phyloP scores from a whole-genome alignment of 208 protist genomes.

The Phytomonas sp. region DNA sequence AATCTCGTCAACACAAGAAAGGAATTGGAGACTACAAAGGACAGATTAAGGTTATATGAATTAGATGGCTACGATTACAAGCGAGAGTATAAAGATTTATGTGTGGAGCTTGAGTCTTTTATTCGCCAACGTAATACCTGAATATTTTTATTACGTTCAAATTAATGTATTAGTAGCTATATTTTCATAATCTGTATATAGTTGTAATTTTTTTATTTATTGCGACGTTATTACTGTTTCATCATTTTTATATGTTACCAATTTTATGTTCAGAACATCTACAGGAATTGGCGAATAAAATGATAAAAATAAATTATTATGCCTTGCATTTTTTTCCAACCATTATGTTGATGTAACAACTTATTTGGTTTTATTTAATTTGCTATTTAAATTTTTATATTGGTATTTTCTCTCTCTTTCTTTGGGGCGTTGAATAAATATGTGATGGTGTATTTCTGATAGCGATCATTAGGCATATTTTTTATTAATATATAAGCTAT shows the following conservation, averaged over 20 bases:
- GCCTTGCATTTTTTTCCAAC: slow-evolving; percentile 2
- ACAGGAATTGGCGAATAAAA: background rate
- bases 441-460: slow-evolving; percentile 12
- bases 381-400: slow-evolving; percentile 5
- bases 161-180: slow-evolving; percentile 15
- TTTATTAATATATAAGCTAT: slow-evolving; percentile 1
- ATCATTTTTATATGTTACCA: slow-evolving; percentile 7
- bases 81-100: slow-evolving; percentile 56
- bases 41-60: slow-evolving; percentile 71
- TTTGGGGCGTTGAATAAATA: slow-evolving; percentile 6
- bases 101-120: slow-evolving; percentile 60
- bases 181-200: slow-evolving; percentile 14
- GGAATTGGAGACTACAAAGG: slow-evolving; percentile 30
- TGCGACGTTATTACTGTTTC: slow-evolving; percentile 9
- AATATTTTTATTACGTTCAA: slow-evolving; percentile 5
- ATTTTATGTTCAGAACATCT: background rate
- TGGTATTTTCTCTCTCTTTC: slow-evolving; percentile 7
- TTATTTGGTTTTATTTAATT: slow-evolving; percentile 1
- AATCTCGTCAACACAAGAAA: slow-evolving; percentile 34
- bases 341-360: background rate
- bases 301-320: background rate
- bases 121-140: slow-evolving; percentile 13
- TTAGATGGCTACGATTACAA: slow-evolving; percentile 65
- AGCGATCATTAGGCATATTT: slow-evolving; percentile 4
- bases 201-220: slow-evolving; percentile 5